These are phyloP conservation scores for Fusarium duplospermum DNA, from an alignment of 2,329 filamentous ascomycete genomes.

Conservation along the genomic window DNA sequence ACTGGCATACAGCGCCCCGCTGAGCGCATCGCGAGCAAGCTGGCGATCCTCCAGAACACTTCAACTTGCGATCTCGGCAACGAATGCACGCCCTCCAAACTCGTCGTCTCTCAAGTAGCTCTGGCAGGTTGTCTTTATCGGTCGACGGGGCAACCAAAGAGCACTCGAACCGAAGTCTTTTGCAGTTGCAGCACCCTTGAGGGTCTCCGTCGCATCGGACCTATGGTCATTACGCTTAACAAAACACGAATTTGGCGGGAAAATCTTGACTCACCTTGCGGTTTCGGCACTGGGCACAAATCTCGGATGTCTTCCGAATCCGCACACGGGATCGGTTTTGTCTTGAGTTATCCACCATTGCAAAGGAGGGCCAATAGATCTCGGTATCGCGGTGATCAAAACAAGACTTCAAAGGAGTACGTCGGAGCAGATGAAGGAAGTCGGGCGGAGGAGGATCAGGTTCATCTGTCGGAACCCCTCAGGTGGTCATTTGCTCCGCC, in stretches of 20 bases:
- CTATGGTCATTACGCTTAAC: background rate
- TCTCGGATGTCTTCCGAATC: conserved; percentile 23
- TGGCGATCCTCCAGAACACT: conserved; percentile 16
- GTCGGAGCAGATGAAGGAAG: background rate
- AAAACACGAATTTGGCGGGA: background rate
- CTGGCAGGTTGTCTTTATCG: background rate
- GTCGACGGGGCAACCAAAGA: background rate
- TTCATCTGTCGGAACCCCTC: background rate
- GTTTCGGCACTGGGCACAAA: conserved; percentile 28
- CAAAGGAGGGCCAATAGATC: background rate
- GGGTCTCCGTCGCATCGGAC: conserved; percentile 17
- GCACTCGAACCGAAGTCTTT: conserved; percentile 10
- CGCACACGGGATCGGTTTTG: background rate
- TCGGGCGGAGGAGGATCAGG: conserved; percentile 15
- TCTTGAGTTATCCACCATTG: background rate
- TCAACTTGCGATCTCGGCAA: conserved; percentile 21
- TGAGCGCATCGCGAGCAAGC: conserved; percentile 8
- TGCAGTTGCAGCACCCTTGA: conserved; percentile 15
- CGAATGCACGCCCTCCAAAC: conserved; percentile 17
- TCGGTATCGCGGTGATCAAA: background rate
- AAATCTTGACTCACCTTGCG: conserved; percentile 7
- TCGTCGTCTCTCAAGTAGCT: conserved; percentile 4
- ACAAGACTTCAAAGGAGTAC: background rate
- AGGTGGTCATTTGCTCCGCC: background rate
- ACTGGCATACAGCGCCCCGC: background rate